phyloP scores from a whole-genome alignment of 2,329 filamentous ascomycete genomes.

The Sodiomyces alkalinus region DNA sequence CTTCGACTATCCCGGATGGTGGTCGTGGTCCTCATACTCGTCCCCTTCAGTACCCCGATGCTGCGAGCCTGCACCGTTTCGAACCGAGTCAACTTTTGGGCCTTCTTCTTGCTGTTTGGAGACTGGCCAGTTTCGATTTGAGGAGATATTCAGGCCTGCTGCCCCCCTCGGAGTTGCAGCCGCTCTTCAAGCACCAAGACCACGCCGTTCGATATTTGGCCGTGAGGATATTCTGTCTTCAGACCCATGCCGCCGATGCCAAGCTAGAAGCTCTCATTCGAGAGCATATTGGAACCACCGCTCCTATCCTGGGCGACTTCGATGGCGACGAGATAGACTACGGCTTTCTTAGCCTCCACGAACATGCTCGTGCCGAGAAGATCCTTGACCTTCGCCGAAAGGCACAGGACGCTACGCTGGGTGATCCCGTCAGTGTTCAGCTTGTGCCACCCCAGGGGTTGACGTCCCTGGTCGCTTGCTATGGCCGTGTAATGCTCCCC shows the following conservation, averaged over 20 bases:
- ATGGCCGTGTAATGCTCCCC: slow-evolving; percentile 54
- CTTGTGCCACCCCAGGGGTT: slow-evolving; percentile 24
- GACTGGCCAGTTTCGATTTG: slow-evolving; percentile 64
- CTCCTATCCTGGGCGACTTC: slow-evolving; percentile 51
- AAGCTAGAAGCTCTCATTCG: slow-evolving; percentile 59
- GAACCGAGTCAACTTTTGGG: slow-evolving; percentile 12
- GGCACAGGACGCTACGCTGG: slow-evolving; percentile 13
- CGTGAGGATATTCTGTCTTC: slow-evolving; percentile 64
- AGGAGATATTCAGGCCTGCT: slow-evolving; percentile 50
- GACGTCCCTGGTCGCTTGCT: slow-evolving; percentile 45
- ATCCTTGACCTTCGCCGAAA: slow-evolving; percentile 26
- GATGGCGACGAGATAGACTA: slow-evolving; percentile 69
- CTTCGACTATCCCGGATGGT: neutral
- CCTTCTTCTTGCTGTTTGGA: slow-evolving; percentile 55
- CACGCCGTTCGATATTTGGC: slow-evolving; percentile 62
- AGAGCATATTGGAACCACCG: slow-evolving; percentile 45
- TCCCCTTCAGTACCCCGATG: slow-evolving; percentile 3
- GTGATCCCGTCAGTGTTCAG: slow-evolving; percentile 8
- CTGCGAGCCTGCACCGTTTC: slow-evolving; percentile 2
- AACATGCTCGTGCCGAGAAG: slow-evolving; percentile 36
- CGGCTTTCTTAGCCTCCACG: slow-evolving; percentile 49
- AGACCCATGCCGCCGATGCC: slow-evolving; percentile 65
- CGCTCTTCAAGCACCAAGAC: slow-evolving; percentile 46
- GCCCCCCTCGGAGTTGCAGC: slow-evolving; percentile 51
- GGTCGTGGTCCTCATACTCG: neutral